Evolutionary conservation across 2,329 filamentous ascomycete genomes (phyloP).

Genomic region (Intubia oerlemansii): DNA sequence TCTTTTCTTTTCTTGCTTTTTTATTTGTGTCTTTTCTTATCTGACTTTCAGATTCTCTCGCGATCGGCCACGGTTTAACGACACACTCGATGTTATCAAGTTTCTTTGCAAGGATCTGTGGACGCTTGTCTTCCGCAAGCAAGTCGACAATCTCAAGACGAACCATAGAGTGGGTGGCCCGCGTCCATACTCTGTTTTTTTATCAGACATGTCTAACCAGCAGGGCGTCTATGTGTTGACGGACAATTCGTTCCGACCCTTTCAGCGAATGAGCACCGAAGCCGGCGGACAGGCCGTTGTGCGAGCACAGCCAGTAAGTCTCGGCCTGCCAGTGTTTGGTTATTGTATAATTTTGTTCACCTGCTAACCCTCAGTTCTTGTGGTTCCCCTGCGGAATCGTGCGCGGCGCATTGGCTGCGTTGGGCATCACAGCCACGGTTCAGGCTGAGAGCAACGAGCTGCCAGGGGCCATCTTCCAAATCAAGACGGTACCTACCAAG

Average conservation of each 20-base stretch:
- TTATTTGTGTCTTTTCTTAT: conserved; percentile 22
- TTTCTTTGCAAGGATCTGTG: conserved; percentile 98
- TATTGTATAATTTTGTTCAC: too few species aligned
- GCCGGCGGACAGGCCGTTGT: conserved; percentile 49
- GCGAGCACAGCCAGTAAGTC: conserved; percentile 56
- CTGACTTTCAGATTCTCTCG: too few species aligned
- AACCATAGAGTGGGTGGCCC: conserved; percentile 54
- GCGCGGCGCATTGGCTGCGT: conserved; percentile 70
- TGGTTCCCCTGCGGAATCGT: conserved; percentile 93
- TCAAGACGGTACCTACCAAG: conserved; percentile 59
- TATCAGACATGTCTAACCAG: conserved; percentile 3
- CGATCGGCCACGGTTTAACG: conserved; percentile 71
- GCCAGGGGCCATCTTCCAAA: conserved; percentile 82
- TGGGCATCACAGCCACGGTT: conserved; percentile 81
- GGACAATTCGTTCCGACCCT: conserved; percentile 75
- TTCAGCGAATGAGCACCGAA: conserved; percentile 76
- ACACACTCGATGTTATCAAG: conserved; percentile 90
- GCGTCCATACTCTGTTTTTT: too few species aligned
- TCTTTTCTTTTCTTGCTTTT: too few species aligned
- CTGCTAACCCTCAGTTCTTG: too few species aligned
- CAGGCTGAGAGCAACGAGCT: conserved; percentile 78
- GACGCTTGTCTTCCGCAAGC: conserved; percentile 85
- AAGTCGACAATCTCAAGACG: conserved; percentile 96
- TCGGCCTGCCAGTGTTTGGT: conserved; percentile 1
- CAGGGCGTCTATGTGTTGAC: conserved; percentile 90